A percentile compares a stretch with the other conserved stretches of the same genome.
Evolutionary conservation across 2,329 filamentous ascomycete species (phyloP).

Genomic region (Fusarium concolor): DNA sequence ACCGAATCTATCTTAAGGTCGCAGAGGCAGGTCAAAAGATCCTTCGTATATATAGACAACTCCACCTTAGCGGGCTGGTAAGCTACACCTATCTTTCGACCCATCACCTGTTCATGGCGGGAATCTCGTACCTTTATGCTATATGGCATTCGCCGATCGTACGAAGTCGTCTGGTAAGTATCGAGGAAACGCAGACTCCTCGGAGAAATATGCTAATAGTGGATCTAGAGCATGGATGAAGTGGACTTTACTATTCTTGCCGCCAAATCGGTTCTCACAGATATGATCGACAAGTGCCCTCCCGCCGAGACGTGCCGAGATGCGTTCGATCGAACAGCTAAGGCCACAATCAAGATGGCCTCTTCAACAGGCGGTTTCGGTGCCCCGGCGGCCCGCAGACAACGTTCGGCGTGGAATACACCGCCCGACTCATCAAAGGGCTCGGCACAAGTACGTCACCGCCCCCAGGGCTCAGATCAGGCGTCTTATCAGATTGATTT

Average conservation of each 20-base stretch:
- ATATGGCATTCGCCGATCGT: conserved; percentile 97
- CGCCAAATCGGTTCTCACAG: conserved; percentile 90
- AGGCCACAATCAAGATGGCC: conserved; percentile 95
- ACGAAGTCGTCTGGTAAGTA: conserved; percentile 81
- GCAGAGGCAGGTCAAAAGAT: conserved; percentile 96
- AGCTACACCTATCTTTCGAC: conserved; percentile 97
- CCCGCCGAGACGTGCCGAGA: conserved; percentile 95
- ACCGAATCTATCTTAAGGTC: conserved; percentile 92
- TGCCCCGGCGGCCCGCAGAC: conserved; percentile 42
- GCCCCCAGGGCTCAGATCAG: conserved; percentile 49
- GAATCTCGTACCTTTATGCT: conserved; percentile 94
- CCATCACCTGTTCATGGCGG: conserved; percentile 97
- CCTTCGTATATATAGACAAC: conserved; percentile 86
- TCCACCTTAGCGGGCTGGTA: conserved; percentile 88
- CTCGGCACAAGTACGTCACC: conserved; percentile 42
- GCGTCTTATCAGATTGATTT: conserved; percentile 53
- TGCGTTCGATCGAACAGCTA: conserved; percentile 94
- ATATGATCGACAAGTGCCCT: conserved; percentile 93
- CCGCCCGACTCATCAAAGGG: conserved; percentile 44
- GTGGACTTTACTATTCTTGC: conserved; percentile 97
- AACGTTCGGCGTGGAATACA: conserved; percentile 48
- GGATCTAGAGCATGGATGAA: conserved; percentile 81
- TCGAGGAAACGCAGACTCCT: not conserved
- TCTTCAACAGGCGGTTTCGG: conserved; percentile 88
- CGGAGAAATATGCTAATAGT: conserved; percentile 16